A percentile compares a stretch with the other conserved stretches of the same genome.
phyloP scores from a whole-genome alignment of 2,329 filamentous ascomycete genomes.

The Aureobasidium leucospermi region DNA sequence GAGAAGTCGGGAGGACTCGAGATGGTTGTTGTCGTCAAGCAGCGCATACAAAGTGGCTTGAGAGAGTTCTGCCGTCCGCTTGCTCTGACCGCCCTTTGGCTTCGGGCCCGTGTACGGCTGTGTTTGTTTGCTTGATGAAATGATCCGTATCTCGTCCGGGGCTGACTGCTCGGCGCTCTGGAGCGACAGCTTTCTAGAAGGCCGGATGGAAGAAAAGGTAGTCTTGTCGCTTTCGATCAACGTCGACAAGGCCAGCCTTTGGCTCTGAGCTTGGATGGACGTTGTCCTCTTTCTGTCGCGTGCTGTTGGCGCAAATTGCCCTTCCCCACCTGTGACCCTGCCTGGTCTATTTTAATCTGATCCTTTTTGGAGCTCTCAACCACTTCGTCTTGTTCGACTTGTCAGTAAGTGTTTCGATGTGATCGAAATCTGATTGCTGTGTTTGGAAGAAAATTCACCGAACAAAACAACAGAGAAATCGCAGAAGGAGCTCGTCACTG shows the following conservation, averaged over 20 bases:
- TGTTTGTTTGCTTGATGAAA: too few relatives aligned
- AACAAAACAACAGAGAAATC: neutral
- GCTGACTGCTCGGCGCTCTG: neutral
- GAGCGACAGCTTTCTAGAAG: neutral
- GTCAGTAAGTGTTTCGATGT: neutral
- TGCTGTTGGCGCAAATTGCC: neutral
- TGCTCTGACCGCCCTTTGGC: slow-evolving; percentile 12
- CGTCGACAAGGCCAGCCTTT: neutral
- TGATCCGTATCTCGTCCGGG: neutral
- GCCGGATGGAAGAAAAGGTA: neutral
- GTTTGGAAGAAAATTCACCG: neutral
- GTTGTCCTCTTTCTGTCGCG: slow-evolving; percentile 6
- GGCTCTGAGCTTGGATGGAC: neutral
- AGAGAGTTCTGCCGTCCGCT: slow-evolving; percentile 4
- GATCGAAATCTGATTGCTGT: neutral
- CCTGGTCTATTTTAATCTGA: neutral
- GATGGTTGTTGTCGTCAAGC: neutral
- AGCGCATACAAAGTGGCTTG: slow-evolving; percentile 6
- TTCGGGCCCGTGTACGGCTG: neutral
- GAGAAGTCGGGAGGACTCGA: neutral
- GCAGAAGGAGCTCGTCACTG: neutral
- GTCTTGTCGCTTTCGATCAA: neutral
- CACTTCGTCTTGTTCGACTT: neutral
- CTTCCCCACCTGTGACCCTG: neutral
- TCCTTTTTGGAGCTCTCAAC: neutral